Evolutionary conservation across 768 basidiomycete species (phyloP).

Genomic region (Phlebiopsis flavidoalba): DNA sequence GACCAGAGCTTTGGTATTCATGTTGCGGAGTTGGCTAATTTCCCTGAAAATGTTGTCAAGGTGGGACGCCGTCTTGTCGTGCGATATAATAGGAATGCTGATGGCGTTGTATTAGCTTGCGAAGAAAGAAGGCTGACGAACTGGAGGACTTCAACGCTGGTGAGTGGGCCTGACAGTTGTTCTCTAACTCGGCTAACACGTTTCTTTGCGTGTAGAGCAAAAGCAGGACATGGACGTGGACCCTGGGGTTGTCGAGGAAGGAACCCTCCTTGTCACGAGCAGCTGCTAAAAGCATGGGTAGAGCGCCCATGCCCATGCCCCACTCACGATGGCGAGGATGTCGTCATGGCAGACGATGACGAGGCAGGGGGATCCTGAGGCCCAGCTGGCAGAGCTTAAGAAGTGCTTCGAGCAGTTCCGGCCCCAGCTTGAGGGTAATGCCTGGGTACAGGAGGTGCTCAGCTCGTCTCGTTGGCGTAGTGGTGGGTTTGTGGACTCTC

Average conservation of each 20-base stretch:
- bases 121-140: slow-evolving; percentile 88
- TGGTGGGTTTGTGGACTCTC: neutral
- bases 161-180: slow-evolving; percentile 9
- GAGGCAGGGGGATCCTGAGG: slow-evolving; percentile 27
- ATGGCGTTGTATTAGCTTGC: slow-evolving; percentile 53
- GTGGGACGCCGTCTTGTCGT: too few relatives aligned
- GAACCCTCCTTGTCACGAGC: slow-evolving; percentile 76
- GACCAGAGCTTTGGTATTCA: slow-evolving; percentile 99
- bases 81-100: too few relatives aligned
- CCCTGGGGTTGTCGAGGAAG: slow-evolving; percentile 56
- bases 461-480: slow-evolving; percentile 14
- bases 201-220: neutral
- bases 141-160: slow-evolving; percentile 77
- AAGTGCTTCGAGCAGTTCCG: slow-evolving; percentile 60
- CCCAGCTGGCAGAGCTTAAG: slow-evolving; percentile 44
- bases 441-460: slow-evolving; percentile 69
- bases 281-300: slow-evolving; percentile 70
- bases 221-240: slow-evolving; percentile 30
- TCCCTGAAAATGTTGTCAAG: slow-evolving; percentile 91
- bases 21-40: slow-evolving; percentile 95
- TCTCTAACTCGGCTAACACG: neutral
- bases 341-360: slow-evolving; percentile 46
- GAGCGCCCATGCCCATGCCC: slow-evolving; percentile 25
- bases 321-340: slow-evolving; percentile 34
- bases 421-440: slow-evolving; percentile 68